Conservation (phyloP, 208 protist species). For the Trypanosoma avium region DNA sequence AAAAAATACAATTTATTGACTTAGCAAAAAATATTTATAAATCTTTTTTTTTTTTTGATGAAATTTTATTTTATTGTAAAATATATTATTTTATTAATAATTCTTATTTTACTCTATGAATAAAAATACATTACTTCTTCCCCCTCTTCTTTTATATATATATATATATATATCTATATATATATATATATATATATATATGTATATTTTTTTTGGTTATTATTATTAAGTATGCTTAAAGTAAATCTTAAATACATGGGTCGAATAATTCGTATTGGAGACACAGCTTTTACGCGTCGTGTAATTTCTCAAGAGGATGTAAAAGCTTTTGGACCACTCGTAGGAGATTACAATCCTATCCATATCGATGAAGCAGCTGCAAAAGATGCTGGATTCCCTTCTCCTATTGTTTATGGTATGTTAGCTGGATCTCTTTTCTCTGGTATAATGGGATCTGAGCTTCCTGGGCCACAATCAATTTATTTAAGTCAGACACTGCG, state of each 20-base stretch:
- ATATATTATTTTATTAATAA: slow-evolving; percentile 10
- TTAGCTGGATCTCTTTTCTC: slow-evolving; percentile 86
- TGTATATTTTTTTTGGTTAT: too few relatives aligned
- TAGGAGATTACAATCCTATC: slow-evolving; percentile 86
- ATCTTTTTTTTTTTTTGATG: slow-evolving; percentile 5
- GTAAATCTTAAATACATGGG: slow-evolving; percentile 14
- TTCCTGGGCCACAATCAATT: slow-evolving; percentile 83
- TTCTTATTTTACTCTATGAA: too few relatives aligned
- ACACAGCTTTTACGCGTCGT: slow-evolving; percentile 39
- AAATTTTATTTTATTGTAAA: slow-evolving; percentile 4
- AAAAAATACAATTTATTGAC: not conserved
- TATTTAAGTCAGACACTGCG: slow-evolving; percentile 84
- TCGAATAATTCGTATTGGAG: slow-evolving; percentile 66
- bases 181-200: too few relatives aligned
- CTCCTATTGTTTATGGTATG: slow-evolving; percentile 81
- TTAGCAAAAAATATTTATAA: too few relatives aligned
- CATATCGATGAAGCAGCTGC: slow-evolving; percentile 63
- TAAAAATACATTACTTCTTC: too few relatives aligned
- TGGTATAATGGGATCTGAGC: slow-evolving; percentile 72
- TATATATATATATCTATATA: too few relatives aligned
- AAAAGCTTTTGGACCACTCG: slow-evolving; percentile 67
- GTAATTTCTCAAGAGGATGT: slow-evolving; percentile 60
- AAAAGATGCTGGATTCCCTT: slow-evolving; percentile 74
- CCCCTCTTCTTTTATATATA: too few relatives aligned
- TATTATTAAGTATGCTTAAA: slow-evolving; percentile 25